A percentile compares a stretch with the other conserved stretches of the same genome.
Evolutionary conservation across 441 rosid species (phyloP).

Genomic region (Croton setiger): DNA sequence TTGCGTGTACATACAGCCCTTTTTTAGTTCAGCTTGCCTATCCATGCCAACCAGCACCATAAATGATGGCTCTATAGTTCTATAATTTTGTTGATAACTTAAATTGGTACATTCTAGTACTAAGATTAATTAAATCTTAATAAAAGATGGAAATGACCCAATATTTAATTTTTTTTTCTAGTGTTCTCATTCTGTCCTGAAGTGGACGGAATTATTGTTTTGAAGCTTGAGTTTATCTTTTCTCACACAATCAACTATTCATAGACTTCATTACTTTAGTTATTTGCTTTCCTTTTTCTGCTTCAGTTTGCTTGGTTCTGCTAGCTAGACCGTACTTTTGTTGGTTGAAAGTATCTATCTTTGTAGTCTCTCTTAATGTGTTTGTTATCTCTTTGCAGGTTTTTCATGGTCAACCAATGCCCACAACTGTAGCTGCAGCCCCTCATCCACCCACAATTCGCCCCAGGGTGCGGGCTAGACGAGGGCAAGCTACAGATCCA

Average conservation of each 20-base stretch:
- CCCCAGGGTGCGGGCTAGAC: slow-evolving; percentile 95
- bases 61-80: neutral
- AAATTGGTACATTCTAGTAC: neutral
- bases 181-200: neutral
- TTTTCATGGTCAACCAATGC: slow-evolving; percentile 84
- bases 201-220: neutral
- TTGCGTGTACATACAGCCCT: neutral
- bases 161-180: neutral
- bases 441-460: slow-evolving; percentile 95
- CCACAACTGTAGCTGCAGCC: slow-evolving; percentile 59
- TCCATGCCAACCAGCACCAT: neutral
- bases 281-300: neutral
- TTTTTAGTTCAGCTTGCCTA: neutral
- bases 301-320: neutral
- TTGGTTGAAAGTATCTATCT: neutral
- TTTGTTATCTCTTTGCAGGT: slow-evolving; percentile 46
- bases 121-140: neutral
- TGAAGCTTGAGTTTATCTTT: neutral
- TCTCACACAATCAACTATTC: neutral
- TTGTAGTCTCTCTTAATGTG: slow-evolving; percentile 3
- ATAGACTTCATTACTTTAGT: neutral
- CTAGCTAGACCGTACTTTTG: neutral
- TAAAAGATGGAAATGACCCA: neutral
- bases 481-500: slow-evolving; percentile 99
- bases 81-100: neutral